A percentile compares a stretch with the other conserved stretches of the same genome.
These are phyloP conservation scores for Mycena galericulata DNA, from an alignment of 768 basidiomycete genomes.

Conservation along the genomic window DNA sequence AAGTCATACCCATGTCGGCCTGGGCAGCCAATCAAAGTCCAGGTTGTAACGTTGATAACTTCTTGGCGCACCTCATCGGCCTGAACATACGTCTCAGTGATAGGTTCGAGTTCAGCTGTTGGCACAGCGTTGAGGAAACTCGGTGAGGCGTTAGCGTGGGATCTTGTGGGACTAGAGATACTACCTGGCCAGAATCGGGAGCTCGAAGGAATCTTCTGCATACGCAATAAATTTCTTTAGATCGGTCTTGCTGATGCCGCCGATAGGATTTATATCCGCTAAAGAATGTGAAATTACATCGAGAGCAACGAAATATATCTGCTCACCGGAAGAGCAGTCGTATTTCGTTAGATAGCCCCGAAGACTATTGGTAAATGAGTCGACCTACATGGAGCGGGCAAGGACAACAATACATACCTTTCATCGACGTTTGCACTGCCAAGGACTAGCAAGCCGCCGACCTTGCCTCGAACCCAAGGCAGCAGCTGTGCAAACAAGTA, in stretches of 20 bases:
- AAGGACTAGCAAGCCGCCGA: constrained; percentile 92
- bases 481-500: constrained; percentile 96
- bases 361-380: constrained; percentile 61
- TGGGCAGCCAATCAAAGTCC: constrained; percentile 42
- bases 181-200: constrained; percentile 86
- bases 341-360: constrained; percentile 98
- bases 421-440: constrained; percentile 99
- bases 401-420: constrained; percentile 63
- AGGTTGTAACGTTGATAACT: neutral
- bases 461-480: constrained; percentile 89
- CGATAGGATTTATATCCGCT: constrained; percentile 99
- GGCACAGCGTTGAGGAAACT: constrained; percentile 95
- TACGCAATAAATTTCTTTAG: constrained; percentile 95
- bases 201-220: constrained; percentile 79
- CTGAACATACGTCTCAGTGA: constrained; percentile 94
- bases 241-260: constrained; percentile 97
- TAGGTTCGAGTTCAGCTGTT: constrained; percentile 96
- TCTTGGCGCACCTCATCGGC: constrained; percentile 83
- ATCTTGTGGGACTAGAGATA: constrained; percentile 22
- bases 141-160: neutral
- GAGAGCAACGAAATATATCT: neutral
- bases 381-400: neutral
- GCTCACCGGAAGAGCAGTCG: constrained; percentile 88
- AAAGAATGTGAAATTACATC: constrained; percentile 14
- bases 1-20: constrained; percentile 99